Conservation (phyloP, 352 stramenopile genomes). For the Phytopythium montanum region DNA sequence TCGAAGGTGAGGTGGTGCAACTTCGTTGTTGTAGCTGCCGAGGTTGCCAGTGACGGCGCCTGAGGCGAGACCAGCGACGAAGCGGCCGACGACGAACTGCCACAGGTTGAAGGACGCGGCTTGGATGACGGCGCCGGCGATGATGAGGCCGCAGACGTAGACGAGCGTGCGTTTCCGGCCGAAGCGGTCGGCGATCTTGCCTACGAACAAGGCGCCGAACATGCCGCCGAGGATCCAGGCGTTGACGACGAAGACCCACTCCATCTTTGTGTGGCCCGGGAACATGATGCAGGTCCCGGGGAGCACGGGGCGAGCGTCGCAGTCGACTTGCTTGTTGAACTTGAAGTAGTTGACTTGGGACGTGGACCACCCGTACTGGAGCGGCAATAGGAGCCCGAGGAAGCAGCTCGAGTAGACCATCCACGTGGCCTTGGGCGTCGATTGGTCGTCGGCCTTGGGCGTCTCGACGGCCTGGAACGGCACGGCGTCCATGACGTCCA, state of each 20-base stretch:
- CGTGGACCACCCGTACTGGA: conserved; percentile 45
- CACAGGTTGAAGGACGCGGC: conserved; percentile 27
- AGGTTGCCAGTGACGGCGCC: conserved; percentile 27
- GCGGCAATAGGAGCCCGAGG: conserved; percentile 27
- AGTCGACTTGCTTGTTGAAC: conserved; percentile 35
- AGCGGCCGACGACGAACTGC: conserved; percentile 35
- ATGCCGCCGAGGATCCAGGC: conserved; percentile 40
- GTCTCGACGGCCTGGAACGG: not conserved
- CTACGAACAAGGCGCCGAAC: conserved; percentile 24
- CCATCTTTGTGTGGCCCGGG: conserved; percentile 22
- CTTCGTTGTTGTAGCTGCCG: conserved; percentile 40
- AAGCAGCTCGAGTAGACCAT: conserved; percentile 34
- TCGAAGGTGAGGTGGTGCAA: conserved; percentile 35
- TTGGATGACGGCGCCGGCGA: conserved; percentile 28
- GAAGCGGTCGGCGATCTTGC: conserved; percentile 25
- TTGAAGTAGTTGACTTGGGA: conserved; percentile 40
- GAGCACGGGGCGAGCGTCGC: conserved; percentile 20
- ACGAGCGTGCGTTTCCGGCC: conserved; percentile 29
- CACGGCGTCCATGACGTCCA: not conserved
- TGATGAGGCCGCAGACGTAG: conserved; percentile 40
- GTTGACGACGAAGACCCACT: conserved; percentile 37
- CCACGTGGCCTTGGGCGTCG: conserved; percentile 18
- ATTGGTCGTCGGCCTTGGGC: not conserved
- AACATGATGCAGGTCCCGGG: conserved; percentile 34
- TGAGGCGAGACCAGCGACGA: conserved; percentile 49